Conservation (phyloP, 1,284 basidiomycete species). For the Malassezia sp. region DNA sequence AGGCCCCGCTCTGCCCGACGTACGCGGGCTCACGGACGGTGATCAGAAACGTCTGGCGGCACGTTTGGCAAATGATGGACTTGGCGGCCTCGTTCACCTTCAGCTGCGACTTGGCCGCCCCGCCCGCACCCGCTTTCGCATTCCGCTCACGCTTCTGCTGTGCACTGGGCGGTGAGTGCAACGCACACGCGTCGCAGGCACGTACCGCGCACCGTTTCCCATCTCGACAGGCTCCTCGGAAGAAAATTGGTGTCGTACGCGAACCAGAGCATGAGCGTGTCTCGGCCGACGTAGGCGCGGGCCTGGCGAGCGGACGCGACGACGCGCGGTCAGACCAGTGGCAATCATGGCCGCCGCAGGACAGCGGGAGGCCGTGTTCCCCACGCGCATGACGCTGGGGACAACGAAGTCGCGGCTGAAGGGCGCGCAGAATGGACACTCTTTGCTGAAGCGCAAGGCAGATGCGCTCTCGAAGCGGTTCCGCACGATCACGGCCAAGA, state of each 20-base stretch:
- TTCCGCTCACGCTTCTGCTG: conserved; percentile 44
- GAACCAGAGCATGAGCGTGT: neutral
- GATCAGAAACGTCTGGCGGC: conserved; percentile 50
- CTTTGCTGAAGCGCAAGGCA: conserved; percentile 88
- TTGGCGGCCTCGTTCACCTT: conserved; percentile 48
- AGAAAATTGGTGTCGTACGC: too few relatives aligned
- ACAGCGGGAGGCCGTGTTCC: conserved; percentile 79
- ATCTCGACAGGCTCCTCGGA: conserved; percentile 9
- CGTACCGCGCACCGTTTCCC: conserved; percentile 37
- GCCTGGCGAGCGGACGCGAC: neutral
- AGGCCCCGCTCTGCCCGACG: conserved; percentile 1
- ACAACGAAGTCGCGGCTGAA: conserved; percentile 87
- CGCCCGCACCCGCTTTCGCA: conserved; percentile 27
- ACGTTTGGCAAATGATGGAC: conserved; percentile 49
- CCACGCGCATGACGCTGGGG: conserved; percentile 58
- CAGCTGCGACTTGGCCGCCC: conserved; percentile 37
- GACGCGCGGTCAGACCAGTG: conserved; percentile 13
- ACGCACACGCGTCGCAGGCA: neutral
- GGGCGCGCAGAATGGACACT: conserved; percentile 94
- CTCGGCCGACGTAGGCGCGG: neutral
- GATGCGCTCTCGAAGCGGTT: conserved; percentile 90
- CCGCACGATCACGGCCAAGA: conserved; percentile 52
- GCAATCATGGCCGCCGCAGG: conserved; percentile 72
- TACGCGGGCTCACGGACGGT: conserved; percentile 48
- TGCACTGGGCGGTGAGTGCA: conserved; percentile 20